A percentile compares a stretch with the other conserved stretches of the same genome.
These are phyloP conservation scores for Amylocystis lapponica DNA, from an alignment of 768 basidiomycete genomes.

Conservation along the genomic window DNA sequence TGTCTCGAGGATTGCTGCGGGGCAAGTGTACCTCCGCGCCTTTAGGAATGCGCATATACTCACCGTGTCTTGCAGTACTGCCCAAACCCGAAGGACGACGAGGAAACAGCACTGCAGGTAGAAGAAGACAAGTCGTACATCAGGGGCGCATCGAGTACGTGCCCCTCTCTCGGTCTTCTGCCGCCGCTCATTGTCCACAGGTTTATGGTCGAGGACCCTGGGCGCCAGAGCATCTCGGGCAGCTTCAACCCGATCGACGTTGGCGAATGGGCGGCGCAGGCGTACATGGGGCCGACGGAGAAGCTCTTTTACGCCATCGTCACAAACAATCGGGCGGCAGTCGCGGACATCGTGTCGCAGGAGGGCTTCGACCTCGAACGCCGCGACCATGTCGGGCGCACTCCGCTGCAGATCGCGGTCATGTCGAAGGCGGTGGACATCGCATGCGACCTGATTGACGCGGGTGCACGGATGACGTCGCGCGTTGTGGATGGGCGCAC, in stretches of 20 bases:
- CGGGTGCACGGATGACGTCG: slow-evolving; percentile 49
- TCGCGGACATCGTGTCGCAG: slow-evolving; percentile 32
- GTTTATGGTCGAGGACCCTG: slow-evolving; percentile 56
- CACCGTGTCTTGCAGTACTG: too few relatives aligned
- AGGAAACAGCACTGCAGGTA: slow-evolving; percentile 46
- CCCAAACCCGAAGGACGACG: slow-evolving; percentile 48
- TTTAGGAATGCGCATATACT: too few relatives aligned
- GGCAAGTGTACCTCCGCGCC: slow-evolving; percentile 26
- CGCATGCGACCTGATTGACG: slow-evolving; percentile 46
- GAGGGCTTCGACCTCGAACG: slow-evolving; percentile 42
- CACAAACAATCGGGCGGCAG: slow-evolving; percentile 33
- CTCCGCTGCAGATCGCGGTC: slow-evolving; percentile 54
- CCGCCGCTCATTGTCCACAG: slow-evolving; percentile 26
- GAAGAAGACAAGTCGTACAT: slow-evolving; percentile 50
- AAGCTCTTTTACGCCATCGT: slow-evolving; percentile 53
- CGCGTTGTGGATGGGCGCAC: slow-evolving; percentile 53
- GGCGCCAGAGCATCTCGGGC: slow-evolving; percentile 55
- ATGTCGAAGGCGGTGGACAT: slow-evolving; percentile 40
- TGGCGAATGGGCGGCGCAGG: slow-evolving; percentile 59
- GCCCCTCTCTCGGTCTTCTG: background rate
- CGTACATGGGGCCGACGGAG: slow-evolving; percentile 49
- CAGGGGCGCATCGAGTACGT: slow-evolving; percentile 46
- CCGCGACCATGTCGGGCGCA: slow-evolving; percentile 59
- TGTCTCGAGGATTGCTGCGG: slow-evolving; percentile 62
- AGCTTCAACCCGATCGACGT: slow-evolving; percentile 64